A percentile compares a stretch with the other conserved stretches of the same genome.
Conservation (phyloP, 2,329 filamentous ascomycete species). For the Ophiostoma populinum region DNA sequence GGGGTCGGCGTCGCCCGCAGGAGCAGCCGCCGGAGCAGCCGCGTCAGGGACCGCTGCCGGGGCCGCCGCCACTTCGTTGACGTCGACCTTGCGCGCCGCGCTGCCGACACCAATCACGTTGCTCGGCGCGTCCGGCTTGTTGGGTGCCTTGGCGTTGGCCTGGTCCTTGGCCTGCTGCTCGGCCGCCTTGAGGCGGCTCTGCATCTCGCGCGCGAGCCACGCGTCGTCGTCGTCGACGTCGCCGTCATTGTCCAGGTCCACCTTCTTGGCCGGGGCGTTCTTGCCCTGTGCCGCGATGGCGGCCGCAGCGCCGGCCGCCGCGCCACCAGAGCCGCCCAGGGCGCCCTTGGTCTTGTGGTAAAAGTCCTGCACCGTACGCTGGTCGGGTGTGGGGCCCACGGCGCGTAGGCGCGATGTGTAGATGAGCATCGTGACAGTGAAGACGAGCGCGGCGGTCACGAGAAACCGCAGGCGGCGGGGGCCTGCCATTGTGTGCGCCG, state of each 20-base stretch:
- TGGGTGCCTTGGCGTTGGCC: constrained; percentile 47
- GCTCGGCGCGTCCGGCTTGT: constrained; percentile 40
- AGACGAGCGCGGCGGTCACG: constrained; percentile 43
- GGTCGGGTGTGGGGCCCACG: constrained; percentile 28
- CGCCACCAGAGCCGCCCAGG: constrained; percentile 19
- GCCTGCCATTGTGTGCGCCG: constrained; percentile 29
- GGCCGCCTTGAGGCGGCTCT: constrained; percentile 47
- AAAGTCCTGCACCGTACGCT: constrained; percentile 30
- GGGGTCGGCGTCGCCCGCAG: constrained; percentile 20
- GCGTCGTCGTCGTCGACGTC: constrained; percentile 39
- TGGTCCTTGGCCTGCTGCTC: constrained; percentile 51
- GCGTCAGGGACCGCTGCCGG: constrained; percentile 14
- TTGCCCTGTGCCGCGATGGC: too few species aligned
- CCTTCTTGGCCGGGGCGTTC: constrained; percentile 20
- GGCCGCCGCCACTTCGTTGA: constrained; percentile 17
- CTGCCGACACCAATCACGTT: constrained; percentile 41
- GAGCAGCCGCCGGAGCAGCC: constrained; percentile 18
- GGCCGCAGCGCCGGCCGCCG: constrained; percentile 16
- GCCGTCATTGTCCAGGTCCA: constrained; percentile 36
- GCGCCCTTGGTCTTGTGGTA: constrained; percentile 42
- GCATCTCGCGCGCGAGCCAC: constrained; percentile 34
- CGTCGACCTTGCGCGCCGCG: constrained; percentile 28
- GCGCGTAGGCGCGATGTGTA: constrained; percentile 45
- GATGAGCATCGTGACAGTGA: constrained; percentile 54
- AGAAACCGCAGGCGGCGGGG: constrained; percentile 52